phyloP scores from a whole-genome alignment of 306 rosid species.

The Fragaria iinumae region DNA sequence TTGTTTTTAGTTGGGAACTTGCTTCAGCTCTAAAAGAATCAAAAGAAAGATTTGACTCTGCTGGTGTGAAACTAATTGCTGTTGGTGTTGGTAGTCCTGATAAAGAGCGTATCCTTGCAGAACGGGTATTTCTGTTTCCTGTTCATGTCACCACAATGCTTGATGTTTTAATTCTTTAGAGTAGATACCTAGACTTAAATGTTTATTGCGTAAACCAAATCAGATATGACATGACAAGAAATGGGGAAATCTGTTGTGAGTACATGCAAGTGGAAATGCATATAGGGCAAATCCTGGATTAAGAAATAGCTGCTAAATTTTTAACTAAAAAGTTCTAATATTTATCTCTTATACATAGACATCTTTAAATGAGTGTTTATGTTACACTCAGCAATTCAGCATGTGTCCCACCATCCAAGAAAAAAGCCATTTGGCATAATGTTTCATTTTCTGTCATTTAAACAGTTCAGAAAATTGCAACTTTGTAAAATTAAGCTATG shows the following conservation, averaged over 20 bases:
- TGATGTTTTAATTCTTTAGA: neutral
- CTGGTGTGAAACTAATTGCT: slow-evolving; percentile 77
- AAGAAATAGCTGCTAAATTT: neutral
- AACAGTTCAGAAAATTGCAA: neutral
- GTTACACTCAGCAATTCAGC: no score
- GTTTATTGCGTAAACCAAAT: no score
- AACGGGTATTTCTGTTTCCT: slow-evolving; percentile 45
- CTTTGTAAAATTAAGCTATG: neutral
- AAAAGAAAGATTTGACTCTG: slow-evolving; percentile 64
- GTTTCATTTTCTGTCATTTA: neutral
- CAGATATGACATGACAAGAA: neutral
- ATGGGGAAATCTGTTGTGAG: neutral
- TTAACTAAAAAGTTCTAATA: neutral
- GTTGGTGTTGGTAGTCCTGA: slow-evolving; percentile 74
- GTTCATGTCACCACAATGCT: neutral
- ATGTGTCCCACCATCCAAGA: no score
- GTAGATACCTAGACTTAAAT: neutral
- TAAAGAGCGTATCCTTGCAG: slow-evolving; percentile 77
- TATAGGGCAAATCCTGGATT: neutral
- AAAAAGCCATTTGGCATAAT: no score
- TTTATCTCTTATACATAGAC: neutral
- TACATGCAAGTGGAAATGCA: neutral
- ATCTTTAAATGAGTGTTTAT: no score
- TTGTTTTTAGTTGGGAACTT: slow-evolving; percentile 65
- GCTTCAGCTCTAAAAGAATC: slow-evolving; percentile 69